Conservation (phyloP, 2,329 filamentous ascomycete species). For the Calcarisporium arbuscula region DNA sequence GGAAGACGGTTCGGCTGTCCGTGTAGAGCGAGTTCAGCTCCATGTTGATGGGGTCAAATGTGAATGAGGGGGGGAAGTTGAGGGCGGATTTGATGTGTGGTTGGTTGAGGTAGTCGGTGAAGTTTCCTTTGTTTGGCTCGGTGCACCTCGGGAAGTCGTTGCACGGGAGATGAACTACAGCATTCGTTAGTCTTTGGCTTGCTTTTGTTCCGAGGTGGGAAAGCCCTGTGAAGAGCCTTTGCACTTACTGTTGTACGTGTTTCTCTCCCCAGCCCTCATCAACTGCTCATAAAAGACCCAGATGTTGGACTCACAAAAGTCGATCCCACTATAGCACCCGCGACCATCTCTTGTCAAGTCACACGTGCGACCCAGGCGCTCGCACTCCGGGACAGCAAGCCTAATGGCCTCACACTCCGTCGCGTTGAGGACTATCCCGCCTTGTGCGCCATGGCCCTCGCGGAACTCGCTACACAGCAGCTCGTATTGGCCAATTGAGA, state of each 20-base stretch:
- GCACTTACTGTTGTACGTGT: constrained; percentile 36
- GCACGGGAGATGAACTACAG: constrained; percentile 8
- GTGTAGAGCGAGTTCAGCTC: constrained; percentile 66
- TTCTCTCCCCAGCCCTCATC: constrained; percentile 30
- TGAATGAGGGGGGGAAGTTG: constrained; percentile 55
- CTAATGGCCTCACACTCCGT: constrained; percentile 20
- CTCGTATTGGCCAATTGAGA: constrained; percentile 9
- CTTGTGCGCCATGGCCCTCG: too few relatives aligned
- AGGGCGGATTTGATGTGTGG: constrained; percentile 12
- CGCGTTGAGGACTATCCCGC: constrained; percentile 11
- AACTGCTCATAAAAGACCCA: constrained; percentile 31
- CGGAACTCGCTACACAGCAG: constrained; percentile 9
- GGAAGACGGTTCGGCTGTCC: constrained; percentile 1
- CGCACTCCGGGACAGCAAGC: constrained; percentile 35
- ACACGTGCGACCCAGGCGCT: constrained; percentile 49
- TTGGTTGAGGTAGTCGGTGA: constrained; percentile 19
- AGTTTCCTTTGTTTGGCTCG: constrained; percentile 12
- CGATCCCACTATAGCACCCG: constrained; percentile 53
- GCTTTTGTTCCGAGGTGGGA: too few relatives aligned
- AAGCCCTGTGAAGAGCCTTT: too few relatives aligned
- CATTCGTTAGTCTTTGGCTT: not conserved
- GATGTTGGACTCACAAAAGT: constrained; percentile 32
- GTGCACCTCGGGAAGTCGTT: constrained; percentile 6
- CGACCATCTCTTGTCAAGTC: constrained; percentile 81
- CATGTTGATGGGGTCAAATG: constrained; percentile 86